phyloP scores from a whole-genome alignment of 805 yeast species.

The Cyberlindnera nakhonratchasimensis region DNA sequence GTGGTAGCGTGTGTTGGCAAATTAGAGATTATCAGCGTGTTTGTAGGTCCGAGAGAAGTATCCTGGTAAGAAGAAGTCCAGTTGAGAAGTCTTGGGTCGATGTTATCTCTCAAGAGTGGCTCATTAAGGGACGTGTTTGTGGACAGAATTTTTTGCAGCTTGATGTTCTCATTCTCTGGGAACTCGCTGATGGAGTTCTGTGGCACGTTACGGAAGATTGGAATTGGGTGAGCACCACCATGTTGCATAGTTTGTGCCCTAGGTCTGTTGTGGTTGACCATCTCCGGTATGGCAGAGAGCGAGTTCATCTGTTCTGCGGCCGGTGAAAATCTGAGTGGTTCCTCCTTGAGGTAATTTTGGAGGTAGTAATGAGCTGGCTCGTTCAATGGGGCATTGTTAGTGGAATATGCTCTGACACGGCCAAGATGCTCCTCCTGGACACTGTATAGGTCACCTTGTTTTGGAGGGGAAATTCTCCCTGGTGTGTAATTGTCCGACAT shows the following conservation, averaged over 20 bases:
- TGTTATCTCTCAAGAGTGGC: conserved; percentile 47
- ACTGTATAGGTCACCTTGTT: conserved; percentile 5
- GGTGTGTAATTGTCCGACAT: conserved; percentile 8
- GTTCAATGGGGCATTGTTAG: conserved; percentile 22
- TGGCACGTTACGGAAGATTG: conserved; percentile 24
- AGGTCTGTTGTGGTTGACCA: conserved; percentile 29
- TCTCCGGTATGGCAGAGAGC: conserved; percentile 12
- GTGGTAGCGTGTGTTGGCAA: conserved; percentile 58
- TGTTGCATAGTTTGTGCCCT: conserved; percentile 40
- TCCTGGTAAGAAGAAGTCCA: conserved; percentile 73
- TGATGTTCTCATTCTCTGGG: conserved; percentile 7
- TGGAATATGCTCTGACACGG: conserved; percentile 28
- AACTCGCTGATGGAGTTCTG: conserved; percentile 14
- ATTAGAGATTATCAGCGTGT: conserved; percentile 74
- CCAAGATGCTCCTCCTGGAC: conserved; percentile 18
- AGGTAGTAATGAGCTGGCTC: conserved; percentile 21
- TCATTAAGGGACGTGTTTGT: conserved; percentile 16
- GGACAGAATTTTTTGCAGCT: conserved; percentile 2
- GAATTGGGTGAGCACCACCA: conserved; percentile 28
- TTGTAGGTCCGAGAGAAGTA: conserved; percentile 69
- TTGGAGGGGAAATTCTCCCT: conserved; percentile 23
- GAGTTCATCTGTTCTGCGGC: conserved; percentile 16
- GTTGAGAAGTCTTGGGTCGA: conserved; percentile 54
- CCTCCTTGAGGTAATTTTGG: conserved; percentile 10
- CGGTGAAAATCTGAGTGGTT: conserved; percentile 12